Conservation (phyloP, 2,329 filamentous ascomycete species). For the Aspergillus niger region DNA sequence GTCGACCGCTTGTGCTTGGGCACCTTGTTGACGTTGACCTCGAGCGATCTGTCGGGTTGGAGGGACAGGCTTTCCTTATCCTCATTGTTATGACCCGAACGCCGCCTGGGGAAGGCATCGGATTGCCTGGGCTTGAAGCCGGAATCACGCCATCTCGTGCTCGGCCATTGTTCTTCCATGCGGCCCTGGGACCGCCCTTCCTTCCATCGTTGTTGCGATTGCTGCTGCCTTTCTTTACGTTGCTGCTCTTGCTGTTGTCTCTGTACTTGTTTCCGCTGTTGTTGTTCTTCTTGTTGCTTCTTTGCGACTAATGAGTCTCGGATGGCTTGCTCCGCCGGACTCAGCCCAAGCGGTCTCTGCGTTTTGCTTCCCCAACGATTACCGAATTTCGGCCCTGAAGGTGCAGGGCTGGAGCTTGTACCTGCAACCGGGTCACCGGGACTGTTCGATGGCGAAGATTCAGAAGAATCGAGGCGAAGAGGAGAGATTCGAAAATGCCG, state of each 20-base stretch:
- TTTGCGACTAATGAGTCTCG: conserved; percentile 31
- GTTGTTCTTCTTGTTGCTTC: conserved; percentile 5
- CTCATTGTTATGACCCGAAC: background rate
- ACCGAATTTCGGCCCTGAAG: conserved; percentile 32
- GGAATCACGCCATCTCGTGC: background rate
- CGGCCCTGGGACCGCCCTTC: background rate
- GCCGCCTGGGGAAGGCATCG: background rate
- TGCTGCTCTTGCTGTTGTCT: background rate
- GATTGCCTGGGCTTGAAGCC: background rate
- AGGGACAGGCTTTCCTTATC: conserved; percentile 10
- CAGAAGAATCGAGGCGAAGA: conserved; percentile 30
- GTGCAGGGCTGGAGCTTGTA: conserved; percentile 14
- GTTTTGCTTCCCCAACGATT: conserved; percentile 22
- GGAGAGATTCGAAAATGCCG: conserved; percentile 40
- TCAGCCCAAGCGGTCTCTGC: conserved; percentile 28
- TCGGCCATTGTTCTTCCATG: background rate
- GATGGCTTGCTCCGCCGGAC: conserved; percentile 34
- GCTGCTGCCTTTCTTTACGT: background rate
- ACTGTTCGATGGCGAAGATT: conserved; percentile 27
- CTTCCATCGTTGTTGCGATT: background rate
- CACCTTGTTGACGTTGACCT: conserved; percentile 3
- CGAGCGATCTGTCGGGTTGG: conserved; percentile 16
- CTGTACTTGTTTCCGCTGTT: background rate
- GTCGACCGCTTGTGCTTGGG: conserved; percentile 7
- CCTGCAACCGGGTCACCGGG: conserved; percentile 6